phyloP scores from a whole-genome alignment of 208 protist genomes.

The Leishmania turanica region DNA sequence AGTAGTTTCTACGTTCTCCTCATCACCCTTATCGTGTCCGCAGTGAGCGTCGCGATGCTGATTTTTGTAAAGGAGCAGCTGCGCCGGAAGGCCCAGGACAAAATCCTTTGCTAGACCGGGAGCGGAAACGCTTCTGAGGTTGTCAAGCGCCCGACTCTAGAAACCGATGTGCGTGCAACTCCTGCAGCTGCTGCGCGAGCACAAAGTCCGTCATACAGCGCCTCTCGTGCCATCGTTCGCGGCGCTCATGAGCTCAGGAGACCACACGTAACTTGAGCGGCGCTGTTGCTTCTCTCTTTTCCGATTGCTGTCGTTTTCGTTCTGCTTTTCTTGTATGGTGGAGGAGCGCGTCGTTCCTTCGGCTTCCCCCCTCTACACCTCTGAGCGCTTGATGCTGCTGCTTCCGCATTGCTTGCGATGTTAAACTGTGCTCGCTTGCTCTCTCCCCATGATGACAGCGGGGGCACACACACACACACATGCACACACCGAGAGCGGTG shows the following conservation, averaged over 20 bases:
- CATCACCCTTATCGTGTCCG: conserved; percentile 27
- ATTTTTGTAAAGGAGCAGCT: conserved; percentile 39
- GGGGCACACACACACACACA: too few species aligned
- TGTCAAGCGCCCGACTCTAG: neutral
- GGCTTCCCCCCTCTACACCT: neutral
- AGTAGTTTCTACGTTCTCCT: conserved; percentile 35
- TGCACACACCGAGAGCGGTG: too few species aligned
- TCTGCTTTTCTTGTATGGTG: too few species aligned
- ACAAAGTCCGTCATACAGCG: too few species aligned
- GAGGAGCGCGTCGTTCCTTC: too few species aligned
- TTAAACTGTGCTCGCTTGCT: neutral
- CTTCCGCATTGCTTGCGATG: neutral
- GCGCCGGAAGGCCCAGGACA: conserved; percentile 16
- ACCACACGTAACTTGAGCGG: neutral
- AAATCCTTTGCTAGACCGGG: neutral
- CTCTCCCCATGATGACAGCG: neutral
- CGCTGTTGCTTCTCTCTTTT: neutral
- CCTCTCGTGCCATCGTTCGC: neutral
- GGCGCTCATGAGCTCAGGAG: neutral
- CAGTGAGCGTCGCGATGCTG: conserved; percentile 17
- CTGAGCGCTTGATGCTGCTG: neutral
- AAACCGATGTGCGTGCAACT: conserved; percentile 9
- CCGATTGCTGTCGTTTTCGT: neutral
- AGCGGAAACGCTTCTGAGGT: neutral
- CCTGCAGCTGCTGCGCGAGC: neutral